Evolutionary conservation across 2,329 filamentous ascomycete genomes (phyloP).

Genomic region (Neurospora crassa): DNA sequence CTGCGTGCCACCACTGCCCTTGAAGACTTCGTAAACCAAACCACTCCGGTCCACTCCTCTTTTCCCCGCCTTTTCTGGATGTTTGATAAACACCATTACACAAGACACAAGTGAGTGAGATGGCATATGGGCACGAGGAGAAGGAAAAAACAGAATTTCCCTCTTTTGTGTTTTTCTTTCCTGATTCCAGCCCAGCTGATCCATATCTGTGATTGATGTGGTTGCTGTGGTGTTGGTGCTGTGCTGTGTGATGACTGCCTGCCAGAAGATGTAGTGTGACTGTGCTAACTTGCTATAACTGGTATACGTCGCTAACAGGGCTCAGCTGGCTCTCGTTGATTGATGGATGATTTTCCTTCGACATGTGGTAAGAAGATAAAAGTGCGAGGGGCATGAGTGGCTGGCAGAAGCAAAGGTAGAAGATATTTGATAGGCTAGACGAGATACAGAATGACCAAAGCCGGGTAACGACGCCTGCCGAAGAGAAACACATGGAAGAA

Average conservation of each 20-base stretch:
- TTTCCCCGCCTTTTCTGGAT: neutral
- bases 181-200: neutral
- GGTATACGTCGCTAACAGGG: neutral
- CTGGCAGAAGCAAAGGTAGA: neutral
- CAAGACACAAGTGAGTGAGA: neutral
- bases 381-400: neutral
- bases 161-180: neutral
- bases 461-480: neutral
- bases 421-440: neutral
- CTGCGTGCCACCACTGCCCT: neutral
- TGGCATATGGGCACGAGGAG: neutral
- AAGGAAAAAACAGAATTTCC: neutral
- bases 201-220: neutral
- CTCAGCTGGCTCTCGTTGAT: neutral
- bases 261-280: neutral
- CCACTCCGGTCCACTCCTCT: neutral
- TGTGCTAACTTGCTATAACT: neutral
- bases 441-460: neutral
- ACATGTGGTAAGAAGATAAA: neutral
- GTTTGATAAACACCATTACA: neutral
- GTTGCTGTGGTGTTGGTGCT: neutral
- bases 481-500: neutral
- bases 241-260: neutral
- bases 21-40: neutral
- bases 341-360: neutral